Percentiles rank a stretch among this genome's conserved stretches.
phyloP scores from a whole-genome alignment of 768 basidiomycete species.

The Tricholoma flavovirens region DNA sequence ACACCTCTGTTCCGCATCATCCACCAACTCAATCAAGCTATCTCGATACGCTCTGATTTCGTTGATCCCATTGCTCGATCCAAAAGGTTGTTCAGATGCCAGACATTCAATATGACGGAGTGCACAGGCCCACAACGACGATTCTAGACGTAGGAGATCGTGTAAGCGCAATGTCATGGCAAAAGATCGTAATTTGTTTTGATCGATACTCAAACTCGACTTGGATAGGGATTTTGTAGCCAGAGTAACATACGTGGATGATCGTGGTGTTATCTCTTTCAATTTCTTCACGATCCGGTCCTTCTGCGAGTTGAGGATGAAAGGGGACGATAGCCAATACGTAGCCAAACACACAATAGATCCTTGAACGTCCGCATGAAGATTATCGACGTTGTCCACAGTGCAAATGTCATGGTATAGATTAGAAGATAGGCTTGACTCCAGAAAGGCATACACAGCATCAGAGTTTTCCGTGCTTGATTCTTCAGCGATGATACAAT shows the following conservation, averaged over 20 bases:
- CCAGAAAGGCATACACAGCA: constrained; percentile 6
- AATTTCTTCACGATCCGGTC: constrained; percentile 20
- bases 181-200: constrained; percentile 19
- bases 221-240: constrained; percentile 12
- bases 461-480: neutral
- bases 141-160: constrained; percentile 36
- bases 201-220: constrained; percentile 10
- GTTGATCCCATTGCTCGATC: constrained; percentile 11
- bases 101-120: constrained; percentile 40
- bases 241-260: constrained; percentile 15
- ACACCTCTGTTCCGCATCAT: constrained; percentile 46
- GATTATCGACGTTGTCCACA: neutral
- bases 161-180: constrained; percentile 25
- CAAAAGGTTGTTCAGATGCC: constrained; percentile 15
- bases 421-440: neutral
- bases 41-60: constrained; percentile 30
- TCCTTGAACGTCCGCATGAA: constrained; percentile 7
- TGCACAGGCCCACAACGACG: constrained; percentile 47
- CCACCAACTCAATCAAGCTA: constrained; percentile 39
- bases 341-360: constrained; percentile 10
- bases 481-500: neutral
- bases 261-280: constrained; percentile 20
- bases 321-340: constrained; percentile 8
- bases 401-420: neutral
- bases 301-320: neutral